A percentile compares a stretch with the other conserved stretches of the same genome.
Conservation (phyloP, 1,284 basidiomycete species). For the Leccinum fuscescens region DNA sequence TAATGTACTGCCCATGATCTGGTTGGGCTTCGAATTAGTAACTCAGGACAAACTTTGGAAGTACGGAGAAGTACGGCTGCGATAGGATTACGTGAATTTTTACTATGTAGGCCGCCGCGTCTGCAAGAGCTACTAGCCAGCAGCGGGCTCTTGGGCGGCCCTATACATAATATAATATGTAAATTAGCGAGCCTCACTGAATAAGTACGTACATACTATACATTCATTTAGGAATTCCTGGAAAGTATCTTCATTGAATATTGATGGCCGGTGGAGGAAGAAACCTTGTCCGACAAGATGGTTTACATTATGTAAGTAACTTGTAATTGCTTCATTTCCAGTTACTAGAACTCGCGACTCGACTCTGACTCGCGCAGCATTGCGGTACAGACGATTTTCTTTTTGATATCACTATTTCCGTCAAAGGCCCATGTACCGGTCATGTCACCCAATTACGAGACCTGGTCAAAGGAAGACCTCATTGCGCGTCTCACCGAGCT, state of each 20-base stretch:
- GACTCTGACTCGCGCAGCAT: constrained; percentile 3
- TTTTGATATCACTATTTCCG: constrained; percentile 31
- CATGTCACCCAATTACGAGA: constrained; percentile 45
- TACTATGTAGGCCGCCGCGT: no score
- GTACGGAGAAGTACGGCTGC: no score
- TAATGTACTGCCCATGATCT: no score
- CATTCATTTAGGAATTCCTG: neutral
- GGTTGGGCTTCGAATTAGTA: no score
- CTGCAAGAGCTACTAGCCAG: no score
- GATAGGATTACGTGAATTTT: no score
- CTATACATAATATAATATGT: no score
- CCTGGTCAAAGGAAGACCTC: constrained; percentile 67
- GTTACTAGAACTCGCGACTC: neutral
- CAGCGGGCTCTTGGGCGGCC: neutral
- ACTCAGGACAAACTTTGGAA: no score
- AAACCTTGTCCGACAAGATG: neutral
- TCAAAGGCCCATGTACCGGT: constrained; percentile 28
- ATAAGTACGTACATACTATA: neutral
- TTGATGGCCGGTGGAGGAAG: neutral
- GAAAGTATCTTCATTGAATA: no score
- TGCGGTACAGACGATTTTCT: constrained; percentile 28
- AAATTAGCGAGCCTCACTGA: neutral
- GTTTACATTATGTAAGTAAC: neutral
- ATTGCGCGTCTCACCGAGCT: constrained; percentile 58
- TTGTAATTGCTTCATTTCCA: neutral